Evolutionary conservation across 1,139 yeast species (phyloP), one percentile per base, ranked within the genome.

Genomic region (Schwanniomyces etchellsii): DNA sequence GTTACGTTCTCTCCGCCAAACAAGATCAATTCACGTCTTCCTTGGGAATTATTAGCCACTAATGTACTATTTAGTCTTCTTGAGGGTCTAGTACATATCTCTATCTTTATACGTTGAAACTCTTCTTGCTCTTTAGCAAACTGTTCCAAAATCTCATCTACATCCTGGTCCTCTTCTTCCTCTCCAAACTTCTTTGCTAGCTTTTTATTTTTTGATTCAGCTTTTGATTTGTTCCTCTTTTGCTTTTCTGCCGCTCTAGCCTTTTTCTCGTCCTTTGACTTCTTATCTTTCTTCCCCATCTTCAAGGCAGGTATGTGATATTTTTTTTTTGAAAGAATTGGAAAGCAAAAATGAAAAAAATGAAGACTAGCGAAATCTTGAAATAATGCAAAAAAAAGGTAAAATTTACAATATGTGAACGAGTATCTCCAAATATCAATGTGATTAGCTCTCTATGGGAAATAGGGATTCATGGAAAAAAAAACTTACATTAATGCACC

Each of bases 181-280:
- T 76, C 83, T 12, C 82, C 89, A 17, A 67, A 59, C 50, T 86
- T 86, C 48, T 77, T 80, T 23, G 88, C 81, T 48, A 71, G 63
- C 54, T 88, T 88, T 55, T 86, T 84, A 44, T 69, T 66, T 55
- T 85, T 88, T 4, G 52, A 45, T 28, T 81, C 94, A 4, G 94
- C 79, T 52, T 91, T 91, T 32, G 75, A 60, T 31, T 65, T 70
- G 34, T 74, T 82, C 55, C 89, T 89, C 58, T 81, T 81, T 38
- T 74, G 78, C 64, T 91, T 91, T 42, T 78, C 89, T 17, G 91
- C 95, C 24, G 82, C 64, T 30, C 95, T 74, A 18, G 93, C 94
- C 72, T 88, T 88, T 57, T 88, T 86, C 45, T 95, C 86, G 30
- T 85, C 96, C 56, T 86, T 86, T 38, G 84, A 77, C 57, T 85